Conservation (phyloP, 73 alveolate genomes). For the Paraurostyla sp. region DNA sequence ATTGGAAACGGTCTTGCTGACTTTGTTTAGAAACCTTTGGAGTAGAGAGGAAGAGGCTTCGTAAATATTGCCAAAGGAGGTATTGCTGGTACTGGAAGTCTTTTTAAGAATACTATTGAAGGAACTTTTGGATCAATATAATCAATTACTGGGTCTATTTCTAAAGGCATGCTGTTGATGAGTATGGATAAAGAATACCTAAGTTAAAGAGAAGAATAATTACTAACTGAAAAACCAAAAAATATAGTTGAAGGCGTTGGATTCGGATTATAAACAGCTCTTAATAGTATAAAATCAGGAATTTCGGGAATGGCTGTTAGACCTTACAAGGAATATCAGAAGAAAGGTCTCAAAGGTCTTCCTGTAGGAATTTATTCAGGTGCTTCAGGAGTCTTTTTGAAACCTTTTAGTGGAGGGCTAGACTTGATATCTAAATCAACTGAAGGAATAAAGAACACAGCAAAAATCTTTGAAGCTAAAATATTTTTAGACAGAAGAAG, state of each 20-base stretch:
- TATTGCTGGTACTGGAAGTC: slow-evolving; percentile 85
- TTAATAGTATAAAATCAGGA: slow-evolving; percentile 81
- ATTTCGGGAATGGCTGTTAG: slow-evolving; percentile 90
- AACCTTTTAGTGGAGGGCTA: slow-evolving; percentile 95
- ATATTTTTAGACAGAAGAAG: slow-evolving; percentile 88
- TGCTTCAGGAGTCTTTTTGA: slow-evolving; percentile 86
- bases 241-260: slow-evolving; percentile 96
- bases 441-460: slow-evolving; percentile 93
- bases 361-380: slow-evolving; percentile 90
- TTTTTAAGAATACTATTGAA: slow-evolving; percentile 88
- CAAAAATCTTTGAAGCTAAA: slow-evolving; percentile 56
- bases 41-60: slow-evolving; percentile 84
- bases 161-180: slow-evolving; percentile 76
- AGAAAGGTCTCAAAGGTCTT: slow-evolving; percentile 84
- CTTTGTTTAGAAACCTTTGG: slow-evolving; percentile 89
- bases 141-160: slow-evolving; percentile 83
- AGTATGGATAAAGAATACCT: slow-evolving; percentile 85
- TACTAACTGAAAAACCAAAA: slow-evolving; percentile 91
- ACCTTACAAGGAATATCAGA: slow-evolving; percentile 87
- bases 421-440: slow-evolving; percentile 95
- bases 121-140: slow-evolving; percentile 92
- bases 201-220: slow-evolving; percentile 81
- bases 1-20: slow-evolving; percentile 94
- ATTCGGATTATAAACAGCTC: slow-evolving; percentile 83
- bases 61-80: slow-evolving; percentile 88